phyloP scores from a whole-genome alignment of 345 rosid species.

The Raphanus raphanistrum region DNA sequence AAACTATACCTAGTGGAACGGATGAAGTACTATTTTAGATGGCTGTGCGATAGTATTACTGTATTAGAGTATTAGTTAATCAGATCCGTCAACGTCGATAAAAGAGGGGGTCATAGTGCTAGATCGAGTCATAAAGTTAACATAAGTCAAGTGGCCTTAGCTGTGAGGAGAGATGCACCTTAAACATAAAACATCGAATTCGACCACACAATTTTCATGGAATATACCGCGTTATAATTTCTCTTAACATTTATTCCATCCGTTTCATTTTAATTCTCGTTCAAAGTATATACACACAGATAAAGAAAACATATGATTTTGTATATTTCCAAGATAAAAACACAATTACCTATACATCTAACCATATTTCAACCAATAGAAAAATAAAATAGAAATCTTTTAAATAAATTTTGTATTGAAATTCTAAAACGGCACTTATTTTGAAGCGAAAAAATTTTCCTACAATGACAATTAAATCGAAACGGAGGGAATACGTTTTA shows the following conservation, averaged over 20 bases:
- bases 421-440: no score
- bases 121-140: conserved; percentile 36
- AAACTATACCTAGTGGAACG: no score
- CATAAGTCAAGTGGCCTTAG: conserved; percentile 19
- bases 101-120: conserved; percentile 21
- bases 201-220: conserved; percentile 4
- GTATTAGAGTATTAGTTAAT: background rate
- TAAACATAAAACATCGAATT: background rate
- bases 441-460: no score
- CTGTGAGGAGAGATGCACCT: conserved; percentile 29
- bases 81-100: conserved; percentile 9
- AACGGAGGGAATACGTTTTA: background rate
- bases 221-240: conserved; percentile 4
- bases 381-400: no score
- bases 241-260: background rate
- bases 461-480: no score
- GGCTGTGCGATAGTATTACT: background rate
- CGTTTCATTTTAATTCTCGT: no score
- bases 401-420: no score
- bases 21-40: background rate
- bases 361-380: no score
- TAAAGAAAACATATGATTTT: no score
- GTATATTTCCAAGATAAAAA: no score
- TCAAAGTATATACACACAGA: no score
- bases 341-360: no score